These are phyloP conservation scores for Penicillium sp. DNA, from an alignment of 2,329 filamentous ascomycete species.

Conservation along the genomic window DNA sequence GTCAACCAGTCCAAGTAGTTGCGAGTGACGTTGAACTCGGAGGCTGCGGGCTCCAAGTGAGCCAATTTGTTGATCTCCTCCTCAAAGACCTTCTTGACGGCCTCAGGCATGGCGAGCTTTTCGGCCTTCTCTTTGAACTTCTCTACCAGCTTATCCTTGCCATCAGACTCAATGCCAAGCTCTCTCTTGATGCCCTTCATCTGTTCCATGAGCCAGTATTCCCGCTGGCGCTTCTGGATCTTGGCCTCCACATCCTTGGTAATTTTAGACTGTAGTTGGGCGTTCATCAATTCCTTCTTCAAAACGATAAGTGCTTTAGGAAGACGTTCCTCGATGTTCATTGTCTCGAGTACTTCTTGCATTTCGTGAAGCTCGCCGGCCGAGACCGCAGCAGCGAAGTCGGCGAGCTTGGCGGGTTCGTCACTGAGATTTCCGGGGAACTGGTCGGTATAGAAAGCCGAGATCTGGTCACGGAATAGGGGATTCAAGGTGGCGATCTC, in stretches of 20 bases:
- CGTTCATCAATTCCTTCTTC: slow-evolving; percentile 98
- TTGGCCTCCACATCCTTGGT: slow-evolving; percentile 96
- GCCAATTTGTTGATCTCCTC: slow-evolving; percentile 97
- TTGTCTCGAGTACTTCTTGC: slow-evolving; percentile 80
- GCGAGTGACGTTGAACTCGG: slow-evolving; percentile 95
- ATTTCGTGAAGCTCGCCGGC: slow-evolving; percentile 86
- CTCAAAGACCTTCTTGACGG: slow-evolving; percentile 94
- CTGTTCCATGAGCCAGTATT: slow-evolving; percentile 99
- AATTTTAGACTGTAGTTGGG: slow-evolving; percentile 93
- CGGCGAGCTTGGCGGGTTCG: slow-evolving; percentile 89
- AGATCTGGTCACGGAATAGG: slow-evolving; percentile 94
- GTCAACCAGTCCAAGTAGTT: slow-evolving; percentile 99
- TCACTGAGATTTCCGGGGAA: slow-evolving; percentile 92
- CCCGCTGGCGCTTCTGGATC: slow-evolving; percentile 92
- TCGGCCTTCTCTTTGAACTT: slow-evolving; percentile 93
- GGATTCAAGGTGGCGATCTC: slow-evolving; percentile 92
- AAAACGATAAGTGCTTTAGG: slow-evolving; percentile 86
- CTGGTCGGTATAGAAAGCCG: slow-evolving; percentile 92
- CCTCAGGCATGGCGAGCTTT: slow-evolving; percentile 94
- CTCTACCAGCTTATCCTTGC: slow-evolving; percentile 96
- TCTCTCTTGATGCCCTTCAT: slow-evolving; percentile 98
- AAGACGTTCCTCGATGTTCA: slow-evolving; percentile 88
- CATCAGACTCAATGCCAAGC: slow-evolving; percentile 92
- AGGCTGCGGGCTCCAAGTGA: slow-evolving; percentile 89
- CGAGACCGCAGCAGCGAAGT: slow-evolving; percentile 96